These are phyloP conservation scores for Psophocarpus tetragonolobus DNA, from an alignment of 306 rosid genomes.

Conservation along the genomic window DNA sequence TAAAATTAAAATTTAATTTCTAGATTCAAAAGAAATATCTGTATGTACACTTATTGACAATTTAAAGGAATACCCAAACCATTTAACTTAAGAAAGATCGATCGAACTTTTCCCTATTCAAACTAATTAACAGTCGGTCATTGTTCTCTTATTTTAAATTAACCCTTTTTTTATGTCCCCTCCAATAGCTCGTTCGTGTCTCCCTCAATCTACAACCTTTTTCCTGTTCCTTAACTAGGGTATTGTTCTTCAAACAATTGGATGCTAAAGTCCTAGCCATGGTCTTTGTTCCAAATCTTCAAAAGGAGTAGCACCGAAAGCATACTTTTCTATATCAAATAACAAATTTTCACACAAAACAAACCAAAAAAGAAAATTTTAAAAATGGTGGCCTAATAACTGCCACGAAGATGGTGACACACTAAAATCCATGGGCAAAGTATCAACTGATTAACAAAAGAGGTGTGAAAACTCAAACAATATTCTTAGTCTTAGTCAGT, in stretches of 20 bases:
- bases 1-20: not conserved
- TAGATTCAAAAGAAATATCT: not conserved
- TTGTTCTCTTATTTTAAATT: not conserved
- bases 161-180: not conserved
- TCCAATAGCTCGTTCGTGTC: not conserved
- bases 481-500: not conserved
- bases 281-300: conserved; percentile 38
- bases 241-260: conserved; percentile 27
- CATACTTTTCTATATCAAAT: conserved; percentile 21
- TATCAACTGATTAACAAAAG: conserved; percentile 1
- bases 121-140: not conserved
- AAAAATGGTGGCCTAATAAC: not conserved
- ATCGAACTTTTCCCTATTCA: not conserved
- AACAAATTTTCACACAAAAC: conserved; percentile 4
- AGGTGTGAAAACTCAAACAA: conserved; percentile 26
- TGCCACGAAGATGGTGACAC: conserved; percentile 21
- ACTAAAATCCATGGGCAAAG: conserved; percentile 13
- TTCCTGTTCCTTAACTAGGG: not conserved
- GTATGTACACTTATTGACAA: no score
- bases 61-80: not conserved
- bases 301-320: conserved; percentile 52
- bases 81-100: not conserved
- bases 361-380: not conserved
- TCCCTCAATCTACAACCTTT: not conserved
- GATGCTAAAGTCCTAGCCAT: not conserved